These are phyloP conservation scores for Delonix regia DNA, from an alignment of 306 rosid genomes.

Conservation along the genomic window DNA sequence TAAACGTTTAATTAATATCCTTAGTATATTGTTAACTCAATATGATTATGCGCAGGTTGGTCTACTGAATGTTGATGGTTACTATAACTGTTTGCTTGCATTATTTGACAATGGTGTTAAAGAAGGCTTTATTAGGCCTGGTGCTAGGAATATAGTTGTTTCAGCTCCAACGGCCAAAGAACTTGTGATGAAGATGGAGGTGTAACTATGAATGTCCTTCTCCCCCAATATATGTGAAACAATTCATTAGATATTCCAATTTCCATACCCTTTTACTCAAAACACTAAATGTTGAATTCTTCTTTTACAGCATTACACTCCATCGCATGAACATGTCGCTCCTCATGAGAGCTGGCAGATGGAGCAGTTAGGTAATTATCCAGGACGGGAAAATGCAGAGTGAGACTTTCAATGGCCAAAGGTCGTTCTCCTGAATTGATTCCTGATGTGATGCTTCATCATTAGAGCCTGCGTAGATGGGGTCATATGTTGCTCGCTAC, in stretches of 20 bases:
- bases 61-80: conserved; percentile 85
- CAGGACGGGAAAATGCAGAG: conserved; percentile 52
- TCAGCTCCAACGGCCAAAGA: conserved; percentile 83
- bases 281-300: conserved; percentile 26
- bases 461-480: conserved; percentile 44
- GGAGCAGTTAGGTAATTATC: conserved; percentile 60
- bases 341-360: conserved; percentile 84
- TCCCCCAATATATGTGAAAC: conserved; percentile 5
- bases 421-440: conserved; percentile 36
- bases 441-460: conserved; percentile 50
- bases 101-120: conserved; percentile 85
- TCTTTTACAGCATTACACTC: conserved; percentile 69
- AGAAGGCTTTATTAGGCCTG: conserved; percentile 85
- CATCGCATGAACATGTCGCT: conserved; percentile 68
- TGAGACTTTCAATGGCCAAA: conserved; percentile 43
- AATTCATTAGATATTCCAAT: neutral
- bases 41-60: conserved; percentile 65
- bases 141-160: conserved; percentile 74
- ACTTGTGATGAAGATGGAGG: conserved; percentile 83
- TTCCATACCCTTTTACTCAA: neutral
- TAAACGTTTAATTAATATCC: neutral
- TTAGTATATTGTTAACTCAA: conserved; percentile 23
- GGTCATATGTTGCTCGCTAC: conserved; percentile 42
- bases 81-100: conserved; percentile 79
- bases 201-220: conserved; percentile 34